Evolutionary conservation across 129 eudicot genomes (phyloP), one percentile per base, ranked within the genome.

Genomic region (Deinandra increscens): DNA sequence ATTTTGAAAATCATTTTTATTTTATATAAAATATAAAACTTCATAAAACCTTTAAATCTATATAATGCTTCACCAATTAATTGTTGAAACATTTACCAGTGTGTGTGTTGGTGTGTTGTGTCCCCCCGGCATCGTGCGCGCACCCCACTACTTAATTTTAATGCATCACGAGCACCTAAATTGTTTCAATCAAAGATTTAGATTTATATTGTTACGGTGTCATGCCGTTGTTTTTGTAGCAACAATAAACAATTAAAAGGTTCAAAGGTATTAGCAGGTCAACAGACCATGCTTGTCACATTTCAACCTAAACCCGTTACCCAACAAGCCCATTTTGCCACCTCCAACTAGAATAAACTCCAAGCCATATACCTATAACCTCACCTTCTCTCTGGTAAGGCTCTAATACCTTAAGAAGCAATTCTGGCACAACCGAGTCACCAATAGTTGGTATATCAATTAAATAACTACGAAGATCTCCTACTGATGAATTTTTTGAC

Each of bases 401-500:
- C 81, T 93, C 99, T 80, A 93, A 75, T 74, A 93, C 99, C 79
- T 93, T 93, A 53, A 93, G 99, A 53, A 93, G 95, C 90, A 93
- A 83, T 83, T 93, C 99, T 41, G 93, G 93, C 39, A 93, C 99
- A 36, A 84, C 99, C 26, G 88, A 84, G 68, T 93, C 99, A 64
- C 97, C 99, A 78, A 87, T 81, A 61, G 74, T 81, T 39, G 88
- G 93, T 78, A 81, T 78, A 71, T 89, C 84, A 72, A 93, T 82
- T 83, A 93, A 82, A 81, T 85, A 89, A 72, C 86, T 86, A 72
- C 99, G 97, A 70, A 93, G 97, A 87, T 93, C 99, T 74, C 83
- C 95, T 64, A 75, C 45, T 71, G 88, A 72, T 60, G 72, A 69
- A 72, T 66, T 83, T 80, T 82, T 79, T 29, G 91, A 73, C 76